phyloP scores from a whole-genome alignment of 2,329 filamentous ascomycete genomes.

The Acrocalymma vagum region DNA sequence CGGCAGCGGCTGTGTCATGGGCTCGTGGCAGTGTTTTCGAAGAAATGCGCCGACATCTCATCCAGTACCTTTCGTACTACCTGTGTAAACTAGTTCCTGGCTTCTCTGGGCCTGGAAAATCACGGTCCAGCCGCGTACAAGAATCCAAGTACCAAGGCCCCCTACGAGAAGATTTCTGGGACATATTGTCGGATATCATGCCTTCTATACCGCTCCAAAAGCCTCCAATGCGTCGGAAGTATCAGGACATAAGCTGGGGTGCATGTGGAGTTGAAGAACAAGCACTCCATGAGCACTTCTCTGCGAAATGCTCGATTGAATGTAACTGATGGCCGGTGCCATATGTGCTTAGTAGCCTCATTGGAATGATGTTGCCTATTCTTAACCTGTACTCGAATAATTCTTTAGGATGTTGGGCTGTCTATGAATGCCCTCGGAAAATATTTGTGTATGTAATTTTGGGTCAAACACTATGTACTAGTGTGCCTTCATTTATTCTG shows the following conservation, averaged over 20 bases:
- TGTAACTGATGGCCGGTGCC: too few relatives aligned
- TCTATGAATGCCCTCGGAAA: too few relatives aligned
- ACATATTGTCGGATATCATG: slow-evolving; percentile 9
- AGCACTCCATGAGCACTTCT: neutral
- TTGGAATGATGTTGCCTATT: too few relatives aligned
- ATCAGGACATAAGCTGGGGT: slow-evolving; percentile 10
- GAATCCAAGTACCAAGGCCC: neutral
- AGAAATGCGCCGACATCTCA: slow-evolving; percentile 17
- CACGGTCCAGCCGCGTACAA: neutral
- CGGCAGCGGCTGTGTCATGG: slow-evolving; percentile 3
- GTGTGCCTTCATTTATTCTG: too few relatives aligned
- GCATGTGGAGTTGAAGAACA: neutral
- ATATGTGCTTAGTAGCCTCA: too few relatives aligned
- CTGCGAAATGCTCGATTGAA: slow-evolving; percentile 3
- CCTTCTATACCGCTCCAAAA: slow-evolving; percentile 7
- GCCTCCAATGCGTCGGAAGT: slow-evolving; percentile 11
- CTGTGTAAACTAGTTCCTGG: slow-evolving; percentile 7
- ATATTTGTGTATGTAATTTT: too few relatives aligned
- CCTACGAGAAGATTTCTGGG: slow-evolving; percentile 13
- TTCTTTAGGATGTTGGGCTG: too few relatives aligned
- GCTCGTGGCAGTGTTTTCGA: slow-evolving; percentile 8
- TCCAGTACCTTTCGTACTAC: slow-evolving; percentile 17
- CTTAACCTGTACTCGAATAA: too few relatives aligned
- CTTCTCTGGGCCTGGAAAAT: slow-evolving; percentile 1
- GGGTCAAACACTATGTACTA: too few relatives aligned